Conservation (phyloP, 1,284 basidiomycete species). For the Apiotrichum gracile region DNA sequence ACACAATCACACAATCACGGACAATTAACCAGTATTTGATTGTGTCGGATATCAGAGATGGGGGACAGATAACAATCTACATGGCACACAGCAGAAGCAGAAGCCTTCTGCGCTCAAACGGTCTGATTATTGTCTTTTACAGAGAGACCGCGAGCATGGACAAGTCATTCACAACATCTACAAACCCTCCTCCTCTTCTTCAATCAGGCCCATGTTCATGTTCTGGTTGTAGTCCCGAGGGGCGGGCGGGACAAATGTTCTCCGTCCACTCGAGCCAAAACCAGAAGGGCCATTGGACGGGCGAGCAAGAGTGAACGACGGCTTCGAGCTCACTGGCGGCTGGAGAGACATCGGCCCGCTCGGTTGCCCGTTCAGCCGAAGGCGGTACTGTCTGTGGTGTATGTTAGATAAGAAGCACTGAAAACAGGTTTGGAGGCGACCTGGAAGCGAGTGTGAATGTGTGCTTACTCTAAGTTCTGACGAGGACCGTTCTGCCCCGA, state of each 20-base stretch:
- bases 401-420: too few species aligned
- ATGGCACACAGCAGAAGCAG: neutral
- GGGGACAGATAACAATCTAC: neutral
- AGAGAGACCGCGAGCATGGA: too few species aligned
- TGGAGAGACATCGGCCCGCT: neutral
- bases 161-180: neutral
- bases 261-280: neutral
- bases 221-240: neutral
- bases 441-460: too few species aligned
- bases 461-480: neutral
- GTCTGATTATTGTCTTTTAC: too few species aligned
- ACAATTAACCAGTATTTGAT: too few species aligned
- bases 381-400: neutral
- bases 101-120: neutral
- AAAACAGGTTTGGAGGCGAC: too few species aligned
- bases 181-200: neutral
- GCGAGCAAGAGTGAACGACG: neutral
- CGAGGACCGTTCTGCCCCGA: neutral
- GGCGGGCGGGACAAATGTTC: neutral
- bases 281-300: neutral
- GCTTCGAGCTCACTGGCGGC: neutral
- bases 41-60: too few species aligned
- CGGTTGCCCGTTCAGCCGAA: neutral
- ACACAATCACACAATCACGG: too few species aligned
- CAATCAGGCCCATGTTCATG: neutral